Evolutionary conservation across 1,139 yeast genomes (phyloP), one percentile per base, ranked within the genome.

Genomic region (Protomyces pachydermus): DNA sequence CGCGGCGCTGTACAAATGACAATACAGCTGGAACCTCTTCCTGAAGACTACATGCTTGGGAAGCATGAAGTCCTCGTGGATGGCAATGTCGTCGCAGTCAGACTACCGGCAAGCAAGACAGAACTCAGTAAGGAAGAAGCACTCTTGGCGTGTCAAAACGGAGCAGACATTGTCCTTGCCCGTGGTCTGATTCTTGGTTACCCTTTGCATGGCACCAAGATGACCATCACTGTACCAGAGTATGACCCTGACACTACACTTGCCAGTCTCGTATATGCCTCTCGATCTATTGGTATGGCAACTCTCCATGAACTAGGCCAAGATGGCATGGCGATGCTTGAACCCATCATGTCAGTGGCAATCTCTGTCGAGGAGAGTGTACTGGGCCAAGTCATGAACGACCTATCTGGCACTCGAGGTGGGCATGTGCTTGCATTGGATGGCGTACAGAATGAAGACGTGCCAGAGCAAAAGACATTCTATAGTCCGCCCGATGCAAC

Each of bases 331-430:
- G 80, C 84, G 1, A 74, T 91, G 0, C 78, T 91, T 73, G 98
- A 93, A 74, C 98, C 98, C 0, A 80, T 88, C 32, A 91, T 93
- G 98, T 79, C 82, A 51, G 86, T 90, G 4, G 79, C 79, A n/a
- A 85, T 93, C 0, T 82, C 81, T 61, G 87, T 86, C 0, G 80
- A 81, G 62, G 87, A 90, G 25, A 87, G 83, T 67, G 88, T 86
- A 66, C 76, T 93, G 70, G 98, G 98, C 20, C 81, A 80, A 54
- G 95, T 93, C 0, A 83, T 89, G 45, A 95, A 90, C 70, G 98
- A 93, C 76, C 79, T 80, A 73, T 85, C 82, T 67, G 87, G 84
- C 70, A 86, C 80, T 1, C 77, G 91, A 56, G 85, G 86, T 60
- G 98, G 96, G 0, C 79, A 78, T 1, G 88, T 93, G 56, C 70